These are phyloP conservation scores for Ophiognomonia clavigignenti-juglandacearum DNA, from an alignment of 2,329 filamentous ascomycete species.

Conservation along the genomic window DNA sequence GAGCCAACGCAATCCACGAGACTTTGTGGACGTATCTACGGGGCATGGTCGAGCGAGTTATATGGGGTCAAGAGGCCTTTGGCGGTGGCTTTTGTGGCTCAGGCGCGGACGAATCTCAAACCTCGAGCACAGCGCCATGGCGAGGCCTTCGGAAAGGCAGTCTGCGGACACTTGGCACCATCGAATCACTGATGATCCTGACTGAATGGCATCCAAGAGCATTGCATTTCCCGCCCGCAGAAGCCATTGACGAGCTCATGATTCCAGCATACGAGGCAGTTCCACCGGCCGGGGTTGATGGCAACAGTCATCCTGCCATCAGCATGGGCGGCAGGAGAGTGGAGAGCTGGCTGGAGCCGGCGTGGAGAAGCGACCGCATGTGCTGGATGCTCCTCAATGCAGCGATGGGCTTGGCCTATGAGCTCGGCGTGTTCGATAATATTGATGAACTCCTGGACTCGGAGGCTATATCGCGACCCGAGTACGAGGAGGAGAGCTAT, in stretches of 20 bases:
- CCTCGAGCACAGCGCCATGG: slow-evolving; percentile 66
- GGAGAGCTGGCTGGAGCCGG: slow-evolving; percentile 94
- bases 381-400: slow-evolving; percentile 97
- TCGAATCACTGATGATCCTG: slow-evolving; percentile 88
- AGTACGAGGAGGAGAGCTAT: slow-evolving; percentile 71
- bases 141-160: slow-evolving; percentile 70
- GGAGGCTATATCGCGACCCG: slow-evolving; percentile 54
- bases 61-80: slow-evolving; percentile 96
- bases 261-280: slow-evolving; percentile 53
- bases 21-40: slow-evolving; percentile 92
- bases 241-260: slow-evolving; percentile 65
- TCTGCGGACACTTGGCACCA: slow-evolving; percentile 82
- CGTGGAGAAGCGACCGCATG: slow-evolving; percentile 92
- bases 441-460: slow-evolving; percentile 66
- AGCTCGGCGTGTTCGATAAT: slow-evolving; percentile 92
- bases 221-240: slow-evolving; percentile 85
- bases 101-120: slow-evolving; percentile 57
- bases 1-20: slow-evolving; percentile 88
- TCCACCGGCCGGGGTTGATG: slow-evolving; percentile 22
- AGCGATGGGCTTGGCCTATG: slow-evolving; percentile 83
- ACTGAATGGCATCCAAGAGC: slow-evolving; percentile 97
- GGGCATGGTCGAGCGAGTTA: slow-evolving; percentile 89
- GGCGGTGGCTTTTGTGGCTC: slow-evolving; percentile 81
- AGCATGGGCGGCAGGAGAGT: slow-evolving; percentile 79
- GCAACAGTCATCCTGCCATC: slow-evolving; percentile 37